Percentiles rank a stretch among this genome's conserved stretches.
These are phyloP conservation scores for Trichomonascaceae sp. DNA, from an alignment of 1,139 yeast genomes.

Conservation along the genomic window DNA sequence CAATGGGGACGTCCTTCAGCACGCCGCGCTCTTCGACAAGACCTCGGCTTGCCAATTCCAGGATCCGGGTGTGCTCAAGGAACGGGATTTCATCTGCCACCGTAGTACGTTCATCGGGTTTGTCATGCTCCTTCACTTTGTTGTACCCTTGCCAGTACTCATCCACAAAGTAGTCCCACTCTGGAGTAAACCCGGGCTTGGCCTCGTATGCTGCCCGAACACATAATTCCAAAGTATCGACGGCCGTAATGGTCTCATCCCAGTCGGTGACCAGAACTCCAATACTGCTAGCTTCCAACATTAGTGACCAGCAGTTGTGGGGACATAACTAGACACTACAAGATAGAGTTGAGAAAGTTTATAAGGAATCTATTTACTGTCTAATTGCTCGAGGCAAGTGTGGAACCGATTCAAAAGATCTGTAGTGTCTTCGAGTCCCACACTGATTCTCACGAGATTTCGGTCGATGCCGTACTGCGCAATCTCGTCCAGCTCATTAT, in stretches of 20 bases:
- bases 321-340: no score
- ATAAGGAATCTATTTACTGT: no score
- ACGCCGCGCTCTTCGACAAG: constrained; percentile 31
- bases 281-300: constrained; percentile 6
- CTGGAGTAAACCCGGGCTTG: constrained; percentile 29
- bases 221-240: constrained; percentile 43
- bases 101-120: constrained; percentile 7
- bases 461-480: constrained; percentile 78
- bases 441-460: constrained; percentile 67
- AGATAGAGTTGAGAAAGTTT: no score
- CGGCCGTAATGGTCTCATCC: constrained; percentile 55
- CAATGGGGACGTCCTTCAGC: constrained; percentile 33
- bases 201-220: constrained; percentile 37
- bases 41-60: constrained; percentile 40
- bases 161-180: constrained; percentile 34
- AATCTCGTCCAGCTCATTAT: constrained; percentile 67
- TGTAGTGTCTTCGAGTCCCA: constrained; percentile 46
- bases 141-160: constrained; percentile 33
- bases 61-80: constrained; percentile 32
- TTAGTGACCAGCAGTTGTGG: no score
- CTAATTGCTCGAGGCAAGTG: no score
- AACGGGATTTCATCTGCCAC: constrained; percentile 31
- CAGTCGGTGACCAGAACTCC: constrained; percentile 39
- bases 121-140: constrained; percentile 7
- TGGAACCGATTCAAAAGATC: constrained; percentile 30